These are phyloP conservation scores for Fraxinus velutina DNA, from an alignment of 305 asterid species.

Conservation along the genomic window DNA sequence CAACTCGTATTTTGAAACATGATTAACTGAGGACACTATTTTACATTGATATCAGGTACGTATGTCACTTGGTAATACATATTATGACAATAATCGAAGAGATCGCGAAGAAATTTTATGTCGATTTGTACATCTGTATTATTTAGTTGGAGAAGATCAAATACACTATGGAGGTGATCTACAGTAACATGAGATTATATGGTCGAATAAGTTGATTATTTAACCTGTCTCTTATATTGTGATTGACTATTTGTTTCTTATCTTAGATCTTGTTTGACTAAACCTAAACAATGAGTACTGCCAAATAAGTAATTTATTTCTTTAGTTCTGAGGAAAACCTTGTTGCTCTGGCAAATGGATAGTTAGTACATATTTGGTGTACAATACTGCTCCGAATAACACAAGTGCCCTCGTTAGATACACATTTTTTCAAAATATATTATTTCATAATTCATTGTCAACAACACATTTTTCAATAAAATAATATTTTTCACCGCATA, in stretches of 20 bases:
- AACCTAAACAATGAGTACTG: neutral
- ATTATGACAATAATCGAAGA: conserved; percentile 1
- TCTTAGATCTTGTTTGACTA: neutral
- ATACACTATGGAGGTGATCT: neutral
- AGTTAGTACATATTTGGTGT: neutral
- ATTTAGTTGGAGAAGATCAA: neutral
- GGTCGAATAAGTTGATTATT: neutral
- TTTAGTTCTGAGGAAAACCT: neutral
- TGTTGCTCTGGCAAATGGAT: neutral
- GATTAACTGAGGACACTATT: conserved; percentile 4
- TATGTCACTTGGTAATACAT: neutral
- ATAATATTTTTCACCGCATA: too few species aligned
- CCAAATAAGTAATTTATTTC: neutral
- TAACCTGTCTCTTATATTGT: neutral
- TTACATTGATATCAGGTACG: conserved; percentile 2
- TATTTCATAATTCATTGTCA: too few species aligned
- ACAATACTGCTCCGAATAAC: neutral
- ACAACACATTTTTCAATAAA: too few species aligned
- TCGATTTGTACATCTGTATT: neutral
- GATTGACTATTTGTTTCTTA: neutral
- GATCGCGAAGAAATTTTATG: neutral
- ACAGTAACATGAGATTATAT: neutral
- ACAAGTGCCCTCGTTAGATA: too few species aligned
- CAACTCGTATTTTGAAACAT: conserved; percentile 40
- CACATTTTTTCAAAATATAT: too few species aligned